Base-by-base conservation (phyloP, 371 early-diverging fungal genomes). In the Funneliformis caledonium region DNA sequence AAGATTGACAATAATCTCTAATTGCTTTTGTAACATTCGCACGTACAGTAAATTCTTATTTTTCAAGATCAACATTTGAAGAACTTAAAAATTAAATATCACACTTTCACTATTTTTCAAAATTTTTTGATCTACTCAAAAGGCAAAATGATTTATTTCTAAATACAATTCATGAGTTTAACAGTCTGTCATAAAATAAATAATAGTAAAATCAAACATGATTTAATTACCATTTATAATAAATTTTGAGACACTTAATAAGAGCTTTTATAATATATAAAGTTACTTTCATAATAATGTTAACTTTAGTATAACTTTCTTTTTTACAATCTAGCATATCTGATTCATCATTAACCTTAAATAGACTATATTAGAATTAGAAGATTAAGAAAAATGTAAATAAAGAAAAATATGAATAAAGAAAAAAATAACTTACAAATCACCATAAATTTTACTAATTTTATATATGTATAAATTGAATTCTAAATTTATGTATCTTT, bases 181-280 rank as follows among this genome's bases (percentile, higher is more conserved):
- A 37, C 48, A 72, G 56, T 11, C 52, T 73, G 73, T 19, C n/a
- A 73, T n/a, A 48, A 12, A 52, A 50, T 22, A 73, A 73, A 73
- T 37, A 37, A 37, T 37, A 37, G 37, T 37, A 37, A 37, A 2
- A 37, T 37, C 37, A 73, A 33, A 7, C 52, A 73, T 73, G 48
- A 10, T 73, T 73, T 56, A 26, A 52, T 62, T 64, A 80, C 80
- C 61, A 80, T 80, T 72, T 80, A 64, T 48, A 72, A 80, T 62
- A 42, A 72, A 72, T 80, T 80, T 22, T 45, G 62, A 16, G n/a
- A 26, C 61, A 43, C 43, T 80, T 73, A n/a, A 45, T 42, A n/a
- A 80, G 45, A 19, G 7, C 47, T n/a, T 80, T 52, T 26, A 72
- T 37, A 45, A 80, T 80, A 45, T 80, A 80, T 45, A 50, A 12